Evolutionary conservation across 164 flowering plant genomes (phyloP), one percentile per base, ranked within the genome.

Genomic region (Annona cherimola): DNA sequence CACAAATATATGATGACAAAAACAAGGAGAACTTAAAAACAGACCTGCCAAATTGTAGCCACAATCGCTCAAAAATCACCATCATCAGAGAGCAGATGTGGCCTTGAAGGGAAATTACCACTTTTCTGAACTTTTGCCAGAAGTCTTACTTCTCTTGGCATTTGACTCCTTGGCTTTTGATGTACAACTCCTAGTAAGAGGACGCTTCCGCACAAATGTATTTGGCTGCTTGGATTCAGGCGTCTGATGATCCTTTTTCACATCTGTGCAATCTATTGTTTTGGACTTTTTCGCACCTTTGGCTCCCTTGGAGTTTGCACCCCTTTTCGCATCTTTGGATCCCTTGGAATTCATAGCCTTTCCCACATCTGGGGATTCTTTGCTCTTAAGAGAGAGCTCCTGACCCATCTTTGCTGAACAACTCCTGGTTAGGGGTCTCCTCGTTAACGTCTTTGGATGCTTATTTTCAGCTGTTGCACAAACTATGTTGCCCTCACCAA

Each of bases 91-190:
- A 44, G 71, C 46, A 78, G 76, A 73, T 73, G 73, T 12, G 79
- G 74, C 44, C 79, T 78, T 5, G 76, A 75, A 3, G 83, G 76
- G 35, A 76, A 74, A 61, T 40, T 67, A 45, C 70, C 61, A 59
- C 76, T 74, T 46, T 73, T 69, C 61, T 61, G 16, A 6, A 19
- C 65, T 64, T 62, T 71, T 39, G 74, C 35, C 35, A 19, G 81
- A 63, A 43, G 70, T 80, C 71, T 61, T 76, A 64, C 78, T 66
- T 66, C 75, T 75, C 45, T 80, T 77, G 66, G 40, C 54, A 26
- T 66, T 73, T 66, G 72, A 74, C 42, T 20, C 57, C 3, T 50
- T 16, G 14, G 14, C 14, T 16, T 50, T 50, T 50, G 57, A 11
- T 50, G 57, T 2, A 50, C 9, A 50, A 16, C 11, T 16, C 57